Conservation (phyloP, 2,329 filamentous ascomycete genomes). For the Lasiodiplodia theobromae region DNA sequence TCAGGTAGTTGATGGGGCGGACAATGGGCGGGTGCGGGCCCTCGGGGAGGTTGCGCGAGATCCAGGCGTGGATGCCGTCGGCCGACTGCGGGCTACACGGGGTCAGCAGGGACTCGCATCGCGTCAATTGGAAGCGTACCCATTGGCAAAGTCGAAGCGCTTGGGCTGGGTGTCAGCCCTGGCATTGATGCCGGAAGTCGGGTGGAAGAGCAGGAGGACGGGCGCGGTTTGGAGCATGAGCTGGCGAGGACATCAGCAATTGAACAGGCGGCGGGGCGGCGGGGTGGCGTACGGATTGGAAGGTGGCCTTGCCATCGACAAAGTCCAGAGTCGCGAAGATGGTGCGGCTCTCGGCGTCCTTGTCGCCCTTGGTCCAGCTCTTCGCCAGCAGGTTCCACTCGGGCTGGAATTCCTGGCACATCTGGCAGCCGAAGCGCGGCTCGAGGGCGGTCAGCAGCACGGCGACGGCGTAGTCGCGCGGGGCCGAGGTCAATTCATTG, state of each 20-base stretch:
- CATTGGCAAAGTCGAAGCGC: constrained; percentile 83
- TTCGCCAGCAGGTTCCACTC: constrained; percentile 89
- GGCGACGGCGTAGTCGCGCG: constrained; percentile 83
- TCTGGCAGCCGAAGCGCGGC: constrained; percentile 78
- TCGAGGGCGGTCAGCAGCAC: constrained; percentile 90
- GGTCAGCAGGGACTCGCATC: not conserved
- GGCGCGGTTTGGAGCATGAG: constrained; percentile 93
- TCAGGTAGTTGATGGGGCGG: constrained; percentile 87
- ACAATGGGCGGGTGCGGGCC: constrained; percentile 75
- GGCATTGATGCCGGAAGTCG: constrained; percentile 82
- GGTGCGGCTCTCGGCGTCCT: constrained; percentile 72
- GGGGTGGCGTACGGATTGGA: constrained; percentile 73
- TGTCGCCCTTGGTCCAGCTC: constrained; percentile 88
- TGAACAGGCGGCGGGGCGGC: not conserved
- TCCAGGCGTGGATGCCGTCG: constrained; percentile 80
- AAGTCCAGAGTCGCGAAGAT: constrained; percentile 91
- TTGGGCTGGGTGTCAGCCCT: constrained; percentile 71
- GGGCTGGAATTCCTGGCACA: constrained; percentile 90
- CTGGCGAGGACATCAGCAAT: constrained; percentile 57
- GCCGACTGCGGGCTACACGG: constrained; percentile 70
- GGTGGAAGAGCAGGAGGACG: constrained; percentile 84
- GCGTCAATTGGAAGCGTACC: constrained; percentile 60
- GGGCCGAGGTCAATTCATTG: constrained; percentile 74
- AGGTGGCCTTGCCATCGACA: constrained; percentile 79
- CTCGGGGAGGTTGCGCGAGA: constrained; percentile 78